phyloP scores from a whole-genome alignment of 2,329 filamentous ascomycete species.

The Calonectria multiphialidica region DNA sequence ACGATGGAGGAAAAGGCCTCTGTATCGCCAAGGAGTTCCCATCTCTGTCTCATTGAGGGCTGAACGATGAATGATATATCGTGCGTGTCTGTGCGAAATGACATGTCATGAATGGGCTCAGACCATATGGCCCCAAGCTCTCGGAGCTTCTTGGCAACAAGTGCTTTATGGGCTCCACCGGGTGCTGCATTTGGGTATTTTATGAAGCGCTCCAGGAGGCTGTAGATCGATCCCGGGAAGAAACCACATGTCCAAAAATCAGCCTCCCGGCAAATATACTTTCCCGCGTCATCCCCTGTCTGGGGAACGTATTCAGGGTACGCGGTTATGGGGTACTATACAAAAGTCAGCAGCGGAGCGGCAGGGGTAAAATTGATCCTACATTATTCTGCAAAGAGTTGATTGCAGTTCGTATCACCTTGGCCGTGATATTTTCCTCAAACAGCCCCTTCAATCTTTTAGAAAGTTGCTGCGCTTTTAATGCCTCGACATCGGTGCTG shows the following conservation, averaged over 20 bases:
- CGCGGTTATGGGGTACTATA: conserved; percentile 31
- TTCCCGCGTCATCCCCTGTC: conserved; percentile 28
- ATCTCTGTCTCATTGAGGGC: conserved; percentile 60
- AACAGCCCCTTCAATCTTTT: conserved; percentile 20
- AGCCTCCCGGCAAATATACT: conserved; percentile 36
- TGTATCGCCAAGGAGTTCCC: conserved; percentile 57
- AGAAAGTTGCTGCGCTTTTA: not conserved
- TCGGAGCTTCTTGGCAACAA: conserved; percentile 35
- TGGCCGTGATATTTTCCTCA: conserved; percentile 38
- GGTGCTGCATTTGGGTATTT: conserved; percentile 45
- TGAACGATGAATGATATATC: conserved; percentile 68
- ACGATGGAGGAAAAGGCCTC: conserved; percentile 54
- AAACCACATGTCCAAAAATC: conserved; percentile 54
- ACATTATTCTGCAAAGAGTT: conserved; percentile 31
- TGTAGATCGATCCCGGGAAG: conserved; percentile 53
- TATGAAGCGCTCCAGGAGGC: conserved; percentile 47
- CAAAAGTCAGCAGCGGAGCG: not conserved
- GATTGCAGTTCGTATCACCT: conserved; percentile 30
- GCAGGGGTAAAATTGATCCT: fast-evolving
- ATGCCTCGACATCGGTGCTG: not conserved
- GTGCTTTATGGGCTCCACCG: conserved; percentile 7
- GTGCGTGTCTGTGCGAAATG: conserved; percentile 61
- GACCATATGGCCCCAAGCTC: conserved; percentile 47
- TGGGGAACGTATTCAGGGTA: conserved; percentile 41
- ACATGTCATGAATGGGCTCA: conserved; percentile 48